A percentile compares a stretch with the other conserved stretches of the same genome.
These are phyloP conservation scores for Trichoderma atrobrunneum DNA, from an alignment of 2,329 filamentous ascomycete species.

Conservation along the genomic window DNA sequence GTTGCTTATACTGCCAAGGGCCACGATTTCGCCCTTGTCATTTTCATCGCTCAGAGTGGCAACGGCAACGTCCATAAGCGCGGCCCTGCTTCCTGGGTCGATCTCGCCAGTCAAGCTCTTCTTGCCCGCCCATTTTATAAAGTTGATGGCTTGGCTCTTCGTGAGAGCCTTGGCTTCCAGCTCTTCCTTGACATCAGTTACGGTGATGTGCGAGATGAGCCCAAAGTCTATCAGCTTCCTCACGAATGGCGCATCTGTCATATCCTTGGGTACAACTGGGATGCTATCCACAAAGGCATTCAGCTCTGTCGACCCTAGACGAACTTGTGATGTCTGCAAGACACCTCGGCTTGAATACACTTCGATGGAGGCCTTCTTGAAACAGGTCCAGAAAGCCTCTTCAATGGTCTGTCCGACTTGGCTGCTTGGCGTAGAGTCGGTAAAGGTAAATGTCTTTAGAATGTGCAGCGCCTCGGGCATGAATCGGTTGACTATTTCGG, in stretches of 20 bases:
- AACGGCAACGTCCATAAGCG: slow-evolving; percentile 77
- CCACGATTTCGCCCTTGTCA: slow-evolving; percentile 67
- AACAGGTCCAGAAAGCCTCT: slow-evolving; percentile 94
- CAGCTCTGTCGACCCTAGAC: slow-evolving; percentile 66
- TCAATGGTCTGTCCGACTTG: slow-evolving; percentile 85
- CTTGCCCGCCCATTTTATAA: slow-evolving; percentile 78
- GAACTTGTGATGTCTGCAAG: slow-evolving; percentile 77
- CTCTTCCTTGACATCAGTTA: slow-evolving; percentile 80
- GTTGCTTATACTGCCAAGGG: slow-evolving; percentile 69
- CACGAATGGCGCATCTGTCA: slow-evolving; percentile 74
- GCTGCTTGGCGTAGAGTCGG: slow-evolving; percentile 83
- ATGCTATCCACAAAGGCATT: slow-evolving; percentile 81
- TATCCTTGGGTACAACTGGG: slow-evolving; percentile 74
- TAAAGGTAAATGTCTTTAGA: slow-evolving; percentile 82
- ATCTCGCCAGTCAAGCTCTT: slow-evolving; percentile 72
- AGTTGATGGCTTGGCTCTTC: slow-evolving; percentile 73
- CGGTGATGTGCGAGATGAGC: slow-evolving; percentile 81
- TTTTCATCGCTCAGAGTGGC: slow-evolving; percentile 62
- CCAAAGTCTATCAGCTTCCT: slow-evolving; percentile 79
- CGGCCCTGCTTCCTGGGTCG: slow-evolving; percentile 63
- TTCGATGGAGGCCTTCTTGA: slow-evolving; percentile 77
- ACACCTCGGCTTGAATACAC: slow-evolving; percentile 86
- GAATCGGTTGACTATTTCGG: slow-evolving; percentile 63
- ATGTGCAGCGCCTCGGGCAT: slow-evolving; percentile 79
- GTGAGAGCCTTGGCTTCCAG: slow-evolving; percentile 78